Conservation (phyloP, 2,329 filamentous ascomycete genomes). For the Ceratocystis smalleyi region DNA sequence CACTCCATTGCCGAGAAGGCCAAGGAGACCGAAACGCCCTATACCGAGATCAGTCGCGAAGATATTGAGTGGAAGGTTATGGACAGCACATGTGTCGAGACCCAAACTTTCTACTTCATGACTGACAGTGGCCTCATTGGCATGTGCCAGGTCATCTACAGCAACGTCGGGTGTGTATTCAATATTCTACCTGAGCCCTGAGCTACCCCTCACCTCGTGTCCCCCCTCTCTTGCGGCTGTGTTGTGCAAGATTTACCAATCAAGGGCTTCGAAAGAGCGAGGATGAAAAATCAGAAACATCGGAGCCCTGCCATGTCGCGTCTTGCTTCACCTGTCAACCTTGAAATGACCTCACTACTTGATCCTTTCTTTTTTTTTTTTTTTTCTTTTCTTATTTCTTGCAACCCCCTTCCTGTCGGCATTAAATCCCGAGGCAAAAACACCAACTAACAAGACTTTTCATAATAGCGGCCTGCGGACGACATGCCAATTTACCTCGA, state of each 20-base stretch:
- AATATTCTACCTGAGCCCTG: slow-evolving; percentile 1
- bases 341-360: not conserved
- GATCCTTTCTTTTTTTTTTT: not conserved
- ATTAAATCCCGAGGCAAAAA: not conserved
- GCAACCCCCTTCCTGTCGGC: not conserved
- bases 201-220: slow-evolving; percentile 7
- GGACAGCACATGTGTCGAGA: slow-evolving; percentile 82
- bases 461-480: slow-evolving; percentile 62
- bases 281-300: slow-evolving; percentile 1
- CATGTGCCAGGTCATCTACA: slow-evolving; percentile 89
- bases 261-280: not conserved
- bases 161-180: slow-evolving; percentile 69
- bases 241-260: not conserved
- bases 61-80: slow-evolving; percentile 70
- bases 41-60: slow-evolving; percentile 61
- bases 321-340: not conserved
- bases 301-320: not conserved
- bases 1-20: slow-evolving; percentile 71
- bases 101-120: slow-evolving; percentile 83
- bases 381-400: not conserved
- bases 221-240: slow-evolving; percentile 18
- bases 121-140: slow-evolving; percentile 61
- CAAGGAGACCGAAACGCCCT: slow-evolving; percentile 55
- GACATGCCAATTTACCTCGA: slow-evolving; percentile 86
- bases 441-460: slow-evolving; percentile 1